Percentiles rank a stretch among this genome's conserved stretches.
Conservation (phyloP, 2,329 filamentous ascomycete genomes). For the Dactylellina cionopaga region DNA sequence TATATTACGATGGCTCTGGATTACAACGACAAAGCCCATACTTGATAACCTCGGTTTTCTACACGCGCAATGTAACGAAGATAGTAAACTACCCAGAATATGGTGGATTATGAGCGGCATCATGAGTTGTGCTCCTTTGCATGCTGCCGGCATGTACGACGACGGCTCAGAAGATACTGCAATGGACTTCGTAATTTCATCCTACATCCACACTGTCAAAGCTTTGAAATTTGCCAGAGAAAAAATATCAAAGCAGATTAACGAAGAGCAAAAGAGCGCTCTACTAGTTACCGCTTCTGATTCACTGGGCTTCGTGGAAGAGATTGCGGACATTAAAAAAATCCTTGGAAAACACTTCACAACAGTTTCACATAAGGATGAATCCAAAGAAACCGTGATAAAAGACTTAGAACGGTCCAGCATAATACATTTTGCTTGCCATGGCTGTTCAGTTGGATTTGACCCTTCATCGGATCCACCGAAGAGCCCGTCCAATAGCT, state of each 20-base stretch:
- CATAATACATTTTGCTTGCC: constrained; percentile 7
- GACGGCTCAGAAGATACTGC: not conserved
- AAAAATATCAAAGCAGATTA: not conserved
- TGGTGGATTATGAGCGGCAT: constrained; percentile 12
- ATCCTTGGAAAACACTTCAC: not conserved
- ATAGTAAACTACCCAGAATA: constrained; percentile 24
- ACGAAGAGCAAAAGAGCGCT: not conserved
- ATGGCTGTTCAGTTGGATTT: not conserved
- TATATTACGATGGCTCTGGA: constrained; percentile 28
- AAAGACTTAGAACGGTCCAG: not conserved
- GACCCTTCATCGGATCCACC: too few species aligned
- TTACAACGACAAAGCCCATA: constrained; percentile 10
- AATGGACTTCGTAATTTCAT: constrained; percentile 19
- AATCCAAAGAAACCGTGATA: not conserved
- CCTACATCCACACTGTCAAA: constrained; percentile 3
- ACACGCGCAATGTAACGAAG: not conserved
- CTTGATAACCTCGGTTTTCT: constrained; percentile 11
- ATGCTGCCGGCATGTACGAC: constrained; percentile 27
- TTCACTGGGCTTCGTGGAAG: constrained; percentile 4
- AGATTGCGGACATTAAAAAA: not conserved
- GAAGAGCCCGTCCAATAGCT: constrained; percentile 2
- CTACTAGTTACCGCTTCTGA: not conserved
- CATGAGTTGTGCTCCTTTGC: constrained; percentile 25
- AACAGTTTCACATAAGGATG: not conserved
- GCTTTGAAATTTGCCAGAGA: constrained; percentile 8